Base-by-base conservation (phyloP, 306 rosid genomes). In the Corylus avellana region DNA sequence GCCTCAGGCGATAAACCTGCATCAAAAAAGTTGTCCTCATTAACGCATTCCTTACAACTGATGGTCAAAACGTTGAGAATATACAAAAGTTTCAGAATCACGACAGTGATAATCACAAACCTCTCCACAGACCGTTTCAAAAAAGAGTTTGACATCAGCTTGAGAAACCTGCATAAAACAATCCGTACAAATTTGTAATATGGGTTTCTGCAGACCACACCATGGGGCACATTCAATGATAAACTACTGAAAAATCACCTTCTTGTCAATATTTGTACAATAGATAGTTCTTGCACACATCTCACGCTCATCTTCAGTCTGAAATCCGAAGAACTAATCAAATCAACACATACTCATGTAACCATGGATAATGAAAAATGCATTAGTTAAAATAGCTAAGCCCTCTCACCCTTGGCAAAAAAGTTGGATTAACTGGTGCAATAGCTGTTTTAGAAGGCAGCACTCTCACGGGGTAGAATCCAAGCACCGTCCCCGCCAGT, bases 361-460 rank as follows among this genome's bases (percentile, higher is more conserved):
- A 49, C 77, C 53, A 73, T 79, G 1, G 16, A 73, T 75, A 67
- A 22, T 22, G 51, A 75, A 42, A 51, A 54, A 42, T 70, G 69
- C 32, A 78, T 46, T 73, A 47, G 61, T 49, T 64, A 50, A 14
- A 12, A 57, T 67, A 20, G 32, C 56, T 72, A 72, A 77, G 25
- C 44, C 42, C 72, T 37, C 83, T 86, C 86, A 95, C 98, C 96
- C 98, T 90, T 16, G 99, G 99, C 87, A 95, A 87, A 89, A 85
- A 93, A 58, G 97, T 86, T 32, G 98, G 99, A 74, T 95, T 91
- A 79, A 95, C 99, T 8, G 98, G 99, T 66, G 99, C 99, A 83
- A 95, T 95, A 68, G 98, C 99, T 87, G 99, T 95, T 84, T 95
- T 95, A 50, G 98, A 95, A 82, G 99, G 99, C 69, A 95, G 97